Conservation (phyloP, 257 asterid genomes). For the Ilex asprella region DNA sequence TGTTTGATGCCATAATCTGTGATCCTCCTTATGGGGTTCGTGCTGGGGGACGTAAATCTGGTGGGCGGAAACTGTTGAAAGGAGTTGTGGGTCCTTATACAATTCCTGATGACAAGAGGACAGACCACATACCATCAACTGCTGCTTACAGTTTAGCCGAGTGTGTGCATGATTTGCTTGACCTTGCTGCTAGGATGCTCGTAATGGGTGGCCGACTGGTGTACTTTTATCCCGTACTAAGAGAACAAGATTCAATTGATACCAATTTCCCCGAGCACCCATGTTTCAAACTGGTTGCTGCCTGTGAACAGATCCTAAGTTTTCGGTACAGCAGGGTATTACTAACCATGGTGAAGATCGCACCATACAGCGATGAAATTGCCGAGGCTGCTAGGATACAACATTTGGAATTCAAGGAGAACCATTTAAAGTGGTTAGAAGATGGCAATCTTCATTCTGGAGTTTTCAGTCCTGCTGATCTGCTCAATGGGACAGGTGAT, state of each 20-base stretch:
- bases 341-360: slow-evolving; percentile 63
- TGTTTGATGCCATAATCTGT: slow-evolving; percentile 92
- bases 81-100: slow-evolving; percentile 77
- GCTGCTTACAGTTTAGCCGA: slow-evolving; percentile 92
- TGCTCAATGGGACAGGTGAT: slow-evolving; percentile 35
- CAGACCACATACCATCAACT: slow-evolving; percentile 92
- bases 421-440: slow-evolving; percentile 91
- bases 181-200: slow-evolving; percentile 89
- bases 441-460: slow-evolving; percentile 96
- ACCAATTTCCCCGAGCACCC: slow-evolving; percentile 87
- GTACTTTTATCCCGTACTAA: slow-evolving; percentile 78
- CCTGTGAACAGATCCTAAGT: slow-evolving; percentile 87
- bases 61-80: slow-evolving; percentile 97
- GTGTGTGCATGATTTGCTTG: slow-evolving; percentile 93
- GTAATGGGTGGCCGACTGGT: slow-evolving; percentile 89
- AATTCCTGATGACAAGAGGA: slow-evolving; percentile 86
- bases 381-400: slow-evolving; percentile 56
- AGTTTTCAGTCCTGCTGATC: slow-evolving; percentile 64
- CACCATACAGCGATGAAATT: slow-evolving; percentile 60
- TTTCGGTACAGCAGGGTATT: slow-evolving; percentile 78
- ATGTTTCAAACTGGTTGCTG: slow-evolving; percentile 61
- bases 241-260: slow-evolving; percentile 55
- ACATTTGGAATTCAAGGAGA: slow-evolving; percentile 72
- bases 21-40: slow-evolving; percentile 99
- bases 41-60: slow-evolving; percentile 99